Evolutionary conservation across 305 asterid species (phyloP).

Genomic region (Fraxinus paxiana): DNA sequence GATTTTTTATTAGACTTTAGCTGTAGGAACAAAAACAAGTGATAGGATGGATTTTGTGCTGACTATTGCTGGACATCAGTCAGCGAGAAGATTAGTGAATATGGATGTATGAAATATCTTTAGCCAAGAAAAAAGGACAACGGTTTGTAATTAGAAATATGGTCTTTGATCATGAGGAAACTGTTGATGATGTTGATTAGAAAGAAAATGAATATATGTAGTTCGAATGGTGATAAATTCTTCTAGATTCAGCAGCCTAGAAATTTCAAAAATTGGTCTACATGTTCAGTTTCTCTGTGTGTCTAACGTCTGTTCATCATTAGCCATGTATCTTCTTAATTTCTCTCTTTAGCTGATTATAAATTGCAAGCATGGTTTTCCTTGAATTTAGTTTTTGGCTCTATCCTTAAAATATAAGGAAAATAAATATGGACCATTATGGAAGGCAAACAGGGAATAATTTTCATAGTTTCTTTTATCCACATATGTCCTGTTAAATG

Average conservation of each 20-base stretch:
- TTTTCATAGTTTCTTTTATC: background rate
- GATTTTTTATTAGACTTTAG: background rate
- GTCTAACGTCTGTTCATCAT: background rate
- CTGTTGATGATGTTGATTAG: background rate
- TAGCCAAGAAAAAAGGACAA: background rate
- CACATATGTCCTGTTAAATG: background rate
- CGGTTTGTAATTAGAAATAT: background rate
- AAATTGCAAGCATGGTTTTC: background rate
- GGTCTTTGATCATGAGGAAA: background rate
- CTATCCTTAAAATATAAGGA: background rate
- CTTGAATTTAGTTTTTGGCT: background rate
- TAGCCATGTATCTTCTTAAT: background rate
- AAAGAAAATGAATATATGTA: background rate
- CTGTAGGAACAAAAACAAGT: background rate
- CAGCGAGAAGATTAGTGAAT: background rate
- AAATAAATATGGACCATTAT: background rate
- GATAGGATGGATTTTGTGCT: background rate
- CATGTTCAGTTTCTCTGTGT: background rate
- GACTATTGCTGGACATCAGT: background rate
- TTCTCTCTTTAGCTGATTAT: background rate
- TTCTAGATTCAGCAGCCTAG: background rate
- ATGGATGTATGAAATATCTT: background rate
- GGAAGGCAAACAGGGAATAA: background rate
- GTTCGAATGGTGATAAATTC: background rate
- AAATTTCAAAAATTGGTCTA: background rate